Percentiles rank a stretch among this genome's conserved stretches.
phyloP scores from a whole-genome alignment of 2,329 filamentous ascomycete genomes.

The Sporothrix variecibatus region DNA sequence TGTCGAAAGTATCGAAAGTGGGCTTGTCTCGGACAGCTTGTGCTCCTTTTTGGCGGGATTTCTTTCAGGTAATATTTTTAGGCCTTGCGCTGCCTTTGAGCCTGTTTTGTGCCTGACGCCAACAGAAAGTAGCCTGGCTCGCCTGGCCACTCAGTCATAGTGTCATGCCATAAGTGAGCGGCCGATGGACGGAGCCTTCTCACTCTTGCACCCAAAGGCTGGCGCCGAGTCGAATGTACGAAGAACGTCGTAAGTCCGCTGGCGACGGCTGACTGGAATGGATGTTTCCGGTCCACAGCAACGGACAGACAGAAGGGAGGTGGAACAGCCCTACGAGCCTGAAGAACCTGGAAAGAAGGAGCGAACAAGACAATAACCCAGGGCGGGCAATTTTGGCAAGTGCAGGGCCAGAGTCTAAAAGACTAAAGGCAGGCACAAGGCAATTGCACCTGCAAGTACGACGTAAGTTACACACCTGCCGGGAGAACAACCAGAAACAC shows the following conservation, averaged over 20 bases:
- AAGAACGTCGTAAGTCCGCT: conserved; percentile 11
- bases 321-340: conserved; percentile 16
- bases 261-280: neutral
- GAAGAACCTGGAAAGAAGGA: neutral
- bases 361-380: neutral
- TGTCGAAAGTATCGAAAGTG: neutral
- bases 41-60: neutral
- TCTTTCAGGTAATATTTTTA: neutral
- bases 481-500: neutral
- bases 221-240: neutral
- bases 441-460: neutral
- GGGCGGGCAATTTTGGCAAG: neutral
- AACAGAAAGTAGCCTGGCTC: neutral
- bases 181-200: neutral
- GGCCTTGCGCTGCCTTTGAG: neutral
- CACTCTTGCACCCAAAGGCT: neutral
- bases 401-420: no score
- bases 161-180: neutral
- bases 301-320: neutral
- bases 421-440: neutral
- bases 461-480: neutral
- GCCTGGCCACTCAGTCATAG: neutral
- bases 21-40: neutral
- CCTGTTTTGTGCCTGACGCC: neutral
- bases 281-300: neutral